phyloP scores from a whole-genome alignment of 139 green algal species.

The Yamagishiella unicocca region DNA sequence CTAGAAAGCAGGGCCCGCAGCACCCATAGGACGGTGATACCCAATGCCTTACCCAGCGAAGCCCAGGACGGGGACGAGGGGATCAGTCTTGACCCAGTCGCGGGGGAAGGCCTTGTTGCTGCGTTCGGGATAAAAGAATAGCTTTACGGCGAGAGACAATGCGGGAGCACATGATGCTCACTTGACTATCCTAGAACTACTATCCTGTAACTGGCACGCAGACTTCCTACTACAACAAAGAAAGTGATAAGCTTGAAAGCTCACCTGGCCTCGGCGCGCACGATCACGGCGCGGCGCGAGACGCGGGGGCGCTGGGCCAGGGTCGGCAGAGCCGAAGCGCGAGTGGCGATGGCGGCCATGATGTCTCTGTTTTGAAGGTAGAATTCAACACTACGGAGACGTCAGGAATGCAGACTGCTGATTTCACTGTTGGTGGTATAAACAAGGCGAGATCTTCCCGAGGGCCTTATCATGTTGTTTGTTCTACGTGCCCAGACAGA shows the following conservation, averaged over 20 bases:
- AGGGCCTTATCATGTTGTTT: conserved; percentile 29
- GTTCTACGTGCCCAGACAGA: too few species aligned
- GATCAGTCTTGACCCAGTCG: conserved; percentile 38
- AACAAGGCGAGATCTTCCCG: neutral
- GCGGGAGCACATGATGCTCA: too few species aligned
- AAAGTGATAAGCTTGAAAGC: neutral
- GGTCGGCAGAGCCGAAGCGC: conserved; percentile 20
- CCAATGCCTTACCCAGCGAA: conserved; percentile 62
- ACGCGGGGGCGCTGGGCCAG: conserved; percentile 40
- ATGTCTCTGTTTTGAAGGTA: neutral
- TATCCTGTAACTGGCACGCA: too few species aligned
- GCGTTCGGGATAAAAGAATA: neutral
- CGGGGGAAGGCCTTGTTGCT: conserved; percentile 23
- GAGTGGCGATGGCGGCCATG: conserved; percentile 22
- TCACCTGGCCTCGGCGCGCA: conserved; percentile 52
- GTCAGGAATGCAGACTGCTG: neutral
- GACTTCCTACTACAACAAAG: neutral
- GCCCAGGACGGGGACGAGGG: conserved; percentile 64
- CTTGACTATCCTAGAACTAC: too few species aligned
- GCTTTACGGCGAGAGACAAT: too few species aligned
- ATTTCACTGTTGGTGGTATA: neutral
- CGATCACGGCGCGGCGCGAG: conserved; percentile 46
- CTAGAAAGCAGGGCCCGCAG: too few species aligned
- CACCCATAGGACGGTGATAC: too few species aligned
- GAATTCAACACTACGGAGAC: neutral